Conservation (phyloP, 2,329 filamentous ascomycete genomes). For the Scedosporium aurantiacum region DNA sequence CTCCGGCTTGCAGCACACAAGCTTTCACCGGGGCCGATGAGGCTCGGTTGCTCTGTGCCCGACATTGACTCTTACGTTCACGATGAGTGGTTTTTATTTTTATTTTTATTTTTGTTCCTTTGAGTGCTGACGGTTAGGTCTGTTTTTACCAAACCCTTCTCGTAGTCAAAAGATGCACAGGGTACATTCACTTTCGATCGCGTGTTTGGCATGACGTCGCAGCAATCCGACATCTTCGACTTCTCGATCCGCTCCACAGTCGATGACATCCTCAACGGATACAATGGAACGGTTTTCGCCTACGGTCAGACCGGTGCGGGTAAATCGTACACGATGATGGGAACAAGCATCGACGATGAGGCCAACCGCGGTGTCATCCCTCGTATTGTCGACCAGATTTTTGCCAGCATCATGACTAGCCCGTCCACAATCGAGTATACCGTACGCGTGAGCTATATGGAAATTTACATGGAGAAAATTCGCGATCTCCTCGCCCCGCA, state of each 20-base stretch:
- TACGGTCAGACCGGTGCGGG: slow-evolving; percentile 97
- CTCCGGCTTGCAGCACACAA: neutral
- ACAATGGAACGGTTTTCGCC: slow-evolving; percentile 97
- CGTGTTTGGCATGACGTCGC: slow-evolving; percentile 88
- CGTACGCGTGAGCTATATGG: slow-evolving; percentile 98
- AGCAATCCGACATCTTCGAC: slow-evolving; percentile 90
- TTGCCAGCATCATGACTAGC: slow-evolving; percentile 84
- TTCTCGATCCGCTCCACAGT: slow-evolving; percentile 94
- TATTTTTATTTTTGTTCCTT: neutral
- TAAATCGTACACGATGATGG: slow-evolving; percentile 93
- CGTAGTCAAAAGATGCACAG: slow-evolving; percentile 68
- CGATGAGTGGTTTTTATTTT: no score
- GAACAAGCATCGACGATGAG: slow-evolving; percentile 77
- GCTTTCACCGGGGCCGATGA: no score
- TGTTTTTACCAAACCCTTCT: neutral
- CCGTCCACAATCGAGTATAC: slow-evolving; percentile 95
- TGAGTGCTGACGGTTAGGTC: neutral
- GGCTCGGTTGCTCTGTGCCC: no score
- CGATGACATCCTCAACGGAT: slow-evolving; percentile 96
- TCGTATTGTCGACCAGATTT: slow-evolving; percentile 94
- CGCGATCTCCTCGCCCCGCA: slow-evolving; percentile 83
- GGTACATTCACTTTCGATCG: slow-evolving; percentile 94
- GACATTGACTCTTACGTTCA: no score
- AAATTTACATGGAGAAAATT: slow-evolving; percentile 99
- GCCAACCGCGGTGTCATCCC: slow-evolving; percentile 88